Conservation (phyloP, 2,329 filamentous ascomycete genomes). For the Pleoardoris graminearum region DNA sequence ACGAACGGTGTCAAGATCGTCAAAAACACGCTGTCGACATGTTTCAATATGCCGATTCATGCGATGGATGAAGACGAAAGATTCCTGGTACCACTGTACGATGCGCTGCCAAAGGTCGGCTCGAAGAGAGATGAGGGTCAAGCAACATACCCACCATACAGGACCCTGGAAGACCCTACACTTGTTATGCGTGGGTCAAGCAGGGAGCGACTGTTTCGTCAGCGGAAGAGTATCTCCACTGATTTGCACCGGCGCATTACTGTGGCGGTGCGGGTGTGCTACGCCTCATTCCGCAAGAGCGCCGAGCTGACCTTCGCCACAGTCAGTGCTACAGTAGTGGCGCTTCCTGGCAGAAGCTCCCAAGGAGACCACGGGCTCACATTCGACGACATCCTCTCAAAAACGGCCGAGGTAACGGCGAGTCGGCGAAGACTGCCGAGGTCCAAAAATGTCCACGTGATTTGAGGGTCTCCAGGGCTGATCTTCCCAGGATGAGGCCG, state of each 20-base stretch:
- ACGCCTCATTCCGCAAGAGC: constrained; percentile 15
- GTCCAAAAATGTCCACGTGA: too few relatives aligned
- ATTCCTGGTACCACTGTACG: not conserved
- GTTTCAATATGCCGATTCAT: constrained; percentile 12
- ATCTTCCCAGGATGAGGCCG: constrained; percentile 2
- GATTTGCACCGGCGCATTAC: constrained; percentile 8
- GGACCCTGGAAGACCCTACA: not conserved
- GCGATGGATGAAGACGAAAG: constrained; percentile 1
- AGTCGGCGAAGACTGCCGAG: too few relatives aligned
- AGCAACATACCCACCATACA: not conserved
- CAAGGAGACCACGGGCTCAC: not conserved
- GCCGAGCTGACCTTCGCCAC: constrained; percentile 13
- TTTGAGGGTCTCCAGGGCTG: not conserved
- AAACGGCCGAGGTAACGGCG: constrained; percentile 3
- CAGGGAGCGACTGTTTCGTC: constrained; percentile 10
- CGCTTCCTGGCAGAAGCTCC: not conserved
- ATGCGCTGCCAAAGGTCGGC: not conserved
- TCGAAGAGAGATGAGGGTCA: constrained; percentile 9
- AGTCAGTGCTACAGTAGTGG: constrained; percentile 1
- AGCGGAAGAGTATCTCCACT: not conserved
- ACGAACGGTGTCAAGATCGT: constrained; percentile 18
- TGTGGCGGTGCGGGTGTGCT: constrained; percentile 28
- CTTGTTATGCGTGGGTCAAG: not conserved
- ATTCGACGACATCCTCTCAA: not conserved
- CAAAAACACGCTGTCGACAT: constrained; percentile 15